These are phyloP conservation scores for Trypanosoma congolense DNA, from an alignment of 208 protist genomes.

Conservation along the genomic window DNA sequence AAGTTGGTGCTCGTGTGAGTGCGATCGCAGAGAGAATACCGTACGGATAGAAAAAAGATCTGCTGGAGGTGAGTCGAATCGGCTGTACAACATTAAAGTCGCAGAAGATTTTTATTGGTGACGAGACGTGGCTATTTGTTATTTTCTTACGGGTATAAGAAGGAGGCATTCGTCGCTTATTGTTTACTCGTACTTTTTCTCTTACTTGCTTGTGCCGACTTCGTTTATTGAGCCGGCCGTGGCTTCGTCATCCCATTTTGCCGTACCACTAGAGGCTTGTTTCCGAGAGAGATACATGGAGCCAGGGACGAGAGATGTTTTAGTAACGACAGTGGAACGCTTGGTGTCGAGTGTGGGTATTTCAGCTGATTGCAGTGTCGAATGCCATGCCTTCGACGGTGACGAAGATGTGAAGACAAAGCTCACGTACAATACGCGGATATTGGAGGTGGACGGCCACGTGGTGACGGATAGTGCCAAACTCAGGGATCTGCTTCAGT, in stretches of 20 bases:
- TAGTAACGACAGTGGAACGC: constrained; percentile 42
- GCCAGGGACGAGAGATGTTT: not conserved
- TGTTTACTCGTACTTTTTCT: too few species aligned
- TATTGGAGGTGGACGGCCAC: constrained; percentile 44
- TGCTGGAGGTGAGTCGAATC: too few species aligned
- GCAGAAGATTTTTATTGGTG: too few species aligned
- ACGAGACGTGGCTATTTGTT: too few species aligned
- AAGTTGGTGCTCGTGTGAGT: too few species aligned
- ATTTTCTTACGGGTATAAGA: too few species aligned
- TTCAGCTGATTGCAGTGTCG: constrained; percentile 59
- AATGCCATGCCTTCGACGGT: constrained; percentile 22
- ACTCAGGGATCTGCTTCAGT: constrained; percentile 40
- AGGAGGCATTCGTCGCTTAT: too few species aligned
- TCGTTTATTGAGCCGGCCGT: not conserved
- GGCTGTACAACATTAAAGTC: too few species aligned
- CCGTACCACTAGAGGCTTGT: not conserved
- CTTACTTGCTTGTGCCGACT: not conserved
- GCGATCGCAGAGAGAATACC: too few species aligned
- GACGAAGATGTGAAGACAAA: constrained; percentile 23
- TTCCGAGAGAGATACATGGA: constrained; percentile 7
- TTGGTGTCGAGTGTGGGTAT: constrained; percentile 49
- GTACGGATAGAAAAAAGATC: too few species aligned
- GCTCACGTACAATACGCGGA: constrained; percentile 26
- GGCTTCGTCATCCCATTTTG: too few species aligned
- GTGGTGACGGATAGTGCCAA: constrained; percentile 49